Evolutionary conservation across 1,139 yeast genomes (phyloP), one percentile per base, ranked within the genome.

Genomic region (Geotrichum candidum): DNA sequence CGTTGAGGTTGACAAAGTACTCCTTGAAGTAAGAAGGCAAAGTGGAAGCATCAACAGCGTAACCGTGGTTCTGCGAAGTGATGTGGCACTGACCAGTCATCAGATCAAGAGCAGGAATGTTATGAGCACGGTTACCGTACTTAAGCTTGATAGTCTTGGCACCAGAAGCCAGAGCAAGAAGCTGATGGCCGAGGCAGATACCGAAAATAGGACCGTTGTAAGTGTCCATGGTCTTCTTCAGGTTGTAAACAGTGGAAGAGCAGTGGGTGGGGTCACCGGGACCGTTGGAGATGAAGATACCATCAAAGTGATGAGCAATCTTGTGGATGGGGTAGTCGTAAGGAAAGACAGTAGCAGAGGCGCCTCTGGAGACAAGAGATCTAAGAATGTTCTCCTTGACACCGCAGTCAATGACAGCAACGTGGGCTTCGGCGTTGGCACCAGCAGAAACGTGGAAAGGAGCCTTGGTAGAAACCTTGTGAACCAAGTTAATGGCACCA

Each of bases 261-360:
- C 98, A 92, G 77, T 90, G 96, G 61, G 96, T 89, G 73, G 99
- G 99, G 77, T 94, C 97, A 72, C 99, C 99, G 57, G 99, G 99
- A 59, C 99, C 99, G 74, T 94, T 94, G 58, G 97, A 90, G 68
- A 94, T 85, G 78, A 94, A 94, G 61, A 94, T 78, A 70, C 98
- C 99, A 73, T 94, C 99, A 73, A 91, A 94, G 76, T 88, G 89
- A 75, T 84, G 84, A 63, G 97, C 97, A 68, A 92, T 85, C 73
- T 90, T 88, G 73, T 92, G 92, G 68, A 94, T 84, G 67, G 96
- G 96, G 76, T 90, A 92, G 77, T 94, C 89, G 76, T 88, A 92
- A 61, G 99, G 99, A 83, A 94, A 88, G 41, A 94, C 98, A 1
- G 98, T 94, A 69, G 92, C 85, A 33, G 96, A 87, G 48, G 97